Evolutionary conservation across 805 yeast genomes (phyloP).

Genomic region (Ogataea nitratoaversa): DNA sequence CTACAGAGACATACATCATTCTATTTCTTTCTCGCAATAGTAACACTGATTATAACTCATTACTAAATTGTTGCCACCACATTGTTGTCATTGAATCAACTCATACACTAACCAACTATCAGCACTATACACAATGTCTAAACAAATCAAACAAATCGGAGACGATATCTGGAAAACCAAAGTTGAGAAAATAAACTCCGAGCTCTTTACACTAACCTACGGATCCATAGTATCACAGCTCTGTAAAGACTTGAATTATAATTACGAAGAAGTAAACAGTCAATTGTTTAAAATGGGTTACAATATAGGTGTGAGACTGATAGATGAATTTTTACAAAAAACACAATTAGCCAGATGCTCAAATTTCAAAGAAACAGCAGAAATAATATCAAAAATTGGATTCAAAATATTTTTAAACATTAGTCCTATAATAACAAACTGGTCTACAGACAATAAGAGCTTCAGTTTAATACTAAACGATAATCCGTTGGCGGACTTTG

Average conservation of each 20-base stretch:
- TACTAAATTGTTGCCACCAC: too few relatives aligned
- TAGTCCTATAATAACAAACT: slow-evolving; percentile 61
- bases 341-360: slow-evolving; percentile 83
- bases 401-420: slow-evolving; percentile 86
- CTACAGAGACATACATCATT: too few relatives aligned
- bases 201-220: slow-evolving; percentile 88
- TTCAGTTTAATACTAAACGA: slow-evolving; percentile 73
- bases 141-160: slow-evolving; percentile 48
- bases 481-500: slow-evolving; percentile 92
- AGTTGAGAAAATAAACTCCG: slow-evolving; percentile 87
- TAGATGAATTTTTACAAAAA: slow-evolving; percentile 89
- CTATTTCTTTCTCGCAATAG: too few relatives aligned
- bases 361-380: slow-evolving; percentile 80
- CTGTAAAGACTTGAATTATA: slow-evolving; percentile 74
- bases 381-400: slow-evolving; percentile 78
- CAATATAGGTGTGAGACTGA: slow-evolving; percentile 83
- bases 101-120: too few relatives aligned
- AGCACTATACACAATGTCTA: slow-evolving; percentile 24
- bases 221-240: slow-evolving; percentile 92
- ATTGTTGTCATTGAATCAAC: too few relatives aligned
- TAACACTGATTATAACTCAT: too few relatives aligned
- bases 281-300: slow-evolving; percentile 93
- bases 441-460: slow-evolving; percentile 72
- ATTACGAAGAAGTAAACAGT: slow-evolving; percentile 72
- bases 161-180: slow-evolving; percentile 91